Evolutionary conservation across 495 filamentous ascomycete genomes (phyloP).

Genomic region (Talaromyces borbonicus): DNA sequence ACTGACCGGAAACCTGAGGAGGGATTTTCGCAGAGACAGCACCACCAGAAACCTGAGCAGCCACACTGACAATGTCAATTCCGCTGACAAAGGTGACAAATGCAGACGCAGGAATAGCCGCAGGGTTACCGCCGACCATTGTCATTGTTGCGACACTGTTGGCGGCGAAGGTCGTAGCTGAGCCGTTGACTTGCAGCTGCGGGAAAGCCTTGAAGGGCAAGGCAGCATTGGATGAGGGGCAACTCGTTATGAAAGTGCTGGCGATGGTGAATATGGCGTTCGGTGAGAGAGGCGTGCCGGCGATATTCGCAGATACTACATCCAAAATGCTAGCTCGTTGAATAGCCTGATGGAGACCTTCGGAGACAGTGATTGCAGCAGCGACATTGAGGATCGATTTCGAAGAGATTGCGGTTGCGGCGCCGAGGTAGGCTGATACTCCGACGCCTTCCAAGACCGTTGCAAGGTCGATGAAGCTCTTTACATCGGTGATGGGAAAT

Average conservation of each 20-base stretch:
- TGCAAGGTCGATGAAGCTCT: slow-evolving; percentile 40
- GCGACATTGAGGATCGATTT: slow-evolving; percentile 48
- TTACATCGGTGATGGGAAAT: slow-evolving; percentile 41
- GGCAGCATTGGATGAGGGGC: slow-evolving; percentile 41
- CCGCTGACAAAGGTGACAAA: slow-evolving; percentile 1
- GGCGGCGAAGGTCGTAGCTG: background rate
- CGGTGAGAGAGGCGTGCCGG: slow-evolving; percentile 46
- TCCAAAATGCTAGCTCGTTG: slow-evolving; percentile 41
- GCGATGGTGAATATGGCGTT: slow-evolving; percentile 55
- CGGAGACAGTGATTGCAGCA: slow-evolving; percentile 51
- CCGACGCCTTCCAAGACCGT: slow-evolving; percentile 49
- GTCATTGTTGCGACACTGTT: slow-evolving; percentile 7
- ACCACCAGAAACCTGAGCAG: slow-evolving; percentile 16
- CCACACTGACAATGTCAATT: slow-evolving; percentile 24
- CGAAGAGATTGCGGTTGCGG: slow-evolving; percentile 45
- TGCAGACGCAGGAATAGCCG: slow-evolving; percentile 27
- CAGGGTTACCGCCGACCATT: slow-evolving; percentile 1
- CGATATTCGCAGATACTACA: slow-evolving; percentile 43
- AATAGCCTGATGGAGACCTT: slow-evolving; percentile 51
- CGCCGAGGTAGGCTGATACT: slow-evolving; percentile 51
- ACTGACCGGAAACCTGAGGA: slow-evolving; percentile 24
- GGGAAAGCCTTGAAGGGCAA: slow-evolving; percentile 53
- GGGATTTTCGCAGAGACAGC: slow-evolving; percentile 28
- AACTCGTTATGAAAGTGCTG: slow-evolving; percentile 46
- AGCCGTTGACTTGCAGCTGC: slow-evolving; percentile 16